A percentile compares a stretch with the other conserved stretches of the same genome.
Evolutionary conservation across 1,284 basidiomycete species (phyloP).

Genomic region (Phylloboletellus chloephorus): DNA sequence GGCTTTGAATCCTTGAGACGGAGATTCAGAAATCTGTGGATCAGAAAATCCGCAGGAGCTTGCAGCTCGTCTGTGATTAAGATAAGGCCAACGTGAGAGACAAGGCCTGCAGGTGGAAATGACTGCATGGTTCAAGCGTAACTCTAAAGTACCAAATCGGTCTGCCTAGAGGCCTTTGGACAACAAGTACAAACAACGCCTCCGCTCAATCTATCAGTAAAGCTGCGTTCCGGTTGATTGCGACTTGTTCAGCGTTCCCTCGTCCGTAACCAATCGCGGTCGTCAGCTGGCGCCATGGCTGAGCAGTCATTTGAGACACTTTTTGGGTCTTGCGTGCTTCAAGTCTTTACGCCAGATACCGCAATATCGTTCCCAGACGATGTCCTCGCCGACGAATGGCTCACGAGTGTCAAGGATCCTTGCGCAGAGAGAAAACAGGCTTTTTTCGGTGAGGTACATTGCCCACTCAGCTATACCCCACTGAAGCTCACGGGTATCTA

Average conservation of each 20-base stretch:
- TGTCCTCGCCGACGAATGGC: constrained; percentile 49
- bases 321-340: constrained; percentile 57
- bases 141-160: constrained; percentile 12
- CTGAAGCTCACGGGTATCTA: constrained; percentile 34
- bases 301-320: constrained; percentile 50
- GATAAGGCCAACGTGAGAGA: constrained; percentile 34
- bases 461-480: constrained; percentile 11
- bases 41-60: constrained; percentile 62
- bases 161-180: constrained; percentile 12
- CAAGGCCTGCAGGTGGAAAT: constrained; percentile 27
- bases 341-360: constrained; percentile 63
- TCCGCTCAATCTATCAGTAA: not conserved
- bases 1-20: constrained; percentile 46
- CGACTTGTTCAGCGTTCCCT: not conserved
- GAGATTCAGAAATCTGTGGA: constrained; percentile 46
- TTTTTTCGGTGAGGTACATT: constrained; percentile 63
- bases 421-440: constrained; percentile 49
- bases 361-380: constrained; percentile 54
- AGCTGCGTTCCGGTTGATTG: not conserved
- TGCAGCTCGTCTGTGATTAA: constrained; percentile 63
- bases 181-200: constrained; percentile 20
- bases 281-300: constrained; percentile 15
- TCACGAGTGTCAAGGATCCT: constrained; percentile 38
- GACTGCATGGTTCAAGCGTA: constrained; percentile 23
- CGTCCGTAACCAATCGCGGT: not conserved